Evolutionary conservation across 1,284 basidiomycete species (phyloP).

Genomic region (Mycena sp.): DNA sequence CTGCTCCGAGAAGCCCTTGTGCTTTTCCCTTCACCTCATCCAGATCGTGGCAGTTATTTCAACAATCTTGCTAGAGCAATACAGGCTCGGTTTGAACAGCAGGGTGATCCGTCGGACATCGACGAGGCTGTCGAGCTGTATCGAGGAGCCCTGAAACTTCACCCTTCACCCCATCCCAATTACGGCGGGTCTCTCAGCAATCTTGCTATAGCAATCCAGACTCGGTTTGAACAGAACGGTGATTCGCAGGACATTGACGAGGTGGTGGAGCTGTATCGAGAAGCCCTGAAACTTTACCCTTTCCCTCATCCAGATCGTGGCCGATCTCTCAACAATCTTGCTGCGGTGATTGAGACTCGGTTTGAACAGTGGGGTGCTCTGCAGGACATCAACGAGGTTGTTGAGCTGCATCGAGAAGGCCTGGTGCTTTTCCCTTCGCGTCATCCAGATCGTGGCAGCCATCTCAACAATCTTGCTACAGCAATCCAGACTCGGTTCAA

Average conservation of each 20-base stretch:
- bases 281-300: background rate
- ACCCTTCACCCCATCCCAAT: no score
- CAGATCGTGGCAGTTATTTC: conserved; percentile 32
- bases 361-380: no score
- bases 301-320: background rate
- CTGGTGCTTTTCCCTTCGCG: no score
- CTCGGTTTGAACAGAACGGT: conserved; percentile 38
- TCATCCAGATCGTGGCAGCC: no score
- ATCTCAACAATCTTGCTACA: no score
- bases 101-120: no score
- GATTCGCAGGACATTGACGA: conserved; percentile 41
- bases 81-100: no score
- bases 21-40: conserved; percentile 34
- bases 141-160: no score
- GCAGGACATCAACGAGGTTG: conserved; percentile 27
- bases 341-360: background rate
- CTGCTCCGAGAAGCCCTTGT: conserved; percentile 31
- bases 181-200: no score
- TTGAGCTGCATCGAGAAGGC: conserved; percentile 19
- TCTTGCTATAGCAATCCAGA: no score
- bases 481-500: no score
- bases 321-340: background rate
- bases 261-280: conserved; percentile 34
- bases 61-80: conserved; percentile 42
- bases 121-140: no score